Evolutionary conservation across 2,329 filamentous ascomycete species (phyloP).

Genomic region (Fusarium sp.): DNA sequence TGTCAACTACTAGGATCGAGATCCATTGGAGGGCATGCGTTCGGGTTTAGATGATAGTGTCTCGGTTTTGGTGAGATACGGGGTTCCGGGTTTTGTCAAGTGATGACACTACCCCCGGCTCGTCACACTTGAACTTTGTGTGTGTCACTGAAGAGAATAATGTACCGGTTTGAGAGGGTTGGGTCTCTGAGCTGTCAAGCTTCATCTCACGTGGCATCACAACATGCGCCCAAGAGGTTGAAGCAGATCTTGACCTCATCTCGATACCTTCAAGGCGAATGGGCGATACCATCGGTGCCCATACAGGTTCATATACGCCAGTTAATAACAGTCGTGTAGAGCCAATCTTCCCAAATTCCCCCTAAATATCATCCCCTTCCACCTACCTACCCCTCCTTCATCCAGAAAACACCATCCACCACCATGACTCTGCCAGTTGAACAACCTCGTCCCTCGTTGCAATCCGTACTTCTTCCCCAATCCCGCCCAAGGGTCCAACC

Average conservation of each 20-base stretch:
- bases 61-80: neutral
- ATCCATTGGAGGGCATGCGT: neutral
- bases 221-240: neutral
- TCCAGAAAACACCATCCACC: neutral
- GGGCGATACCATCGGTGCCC: fast-evolving
- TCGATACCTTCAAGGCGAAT: neutral
- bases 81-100: neutral
- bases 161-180: neutral
- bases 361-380: neutral
- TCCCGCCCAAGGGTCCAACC: neutral
- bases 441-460: neutral
- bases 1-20: neutral
- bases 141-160: neutral
- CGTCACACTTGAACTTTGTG: neutral
- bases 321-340: neutral
- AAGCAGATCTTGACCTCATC: neutral
- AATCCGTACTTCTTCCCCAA: neutral
- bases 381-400: neutral
- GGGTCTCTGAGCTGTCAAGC: neutral
- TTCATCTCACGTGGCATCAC: neutral
- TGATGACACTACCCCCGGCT: neutral
- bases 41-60: neutral
- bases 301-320: neutral
- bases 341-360: too few relatives aligned
- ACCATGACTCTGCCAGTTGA: neutral